Conservation (phyloP, 768 basidiomycete genomes). For the Leucosporidium creatinivorum region DNA sequence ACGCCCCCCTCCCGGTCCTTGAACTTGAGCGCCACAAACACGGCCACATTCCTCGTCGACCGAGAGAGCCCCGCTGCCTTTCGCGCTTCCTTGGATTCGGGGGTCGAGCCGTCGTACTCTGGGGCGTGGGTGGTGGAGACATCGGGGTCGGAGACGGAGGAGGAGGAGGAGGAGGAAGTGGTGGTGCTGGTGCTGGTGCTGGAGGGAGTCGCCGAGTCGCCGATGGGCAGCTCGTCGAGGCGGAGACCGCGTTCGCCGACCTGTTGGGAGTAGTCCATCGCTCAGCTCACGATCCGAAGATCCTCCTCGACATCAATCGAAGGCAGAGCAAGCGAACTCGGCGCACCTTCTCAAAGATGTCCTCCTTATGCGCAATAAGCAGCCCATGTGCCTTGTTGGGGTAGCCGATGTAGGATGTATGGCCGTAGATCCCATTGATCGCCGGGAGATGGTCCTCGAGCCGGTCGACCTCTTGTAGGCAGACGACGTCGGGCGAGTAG, state of each 20-base stretch:
- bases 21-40: conserved; percentile 57
- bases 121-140: not conserved
- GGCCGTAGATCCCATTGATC: conserved; percentile 12
- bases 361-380: conserved; percentile 21
- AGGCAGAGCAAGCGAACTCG: too few species aligned
- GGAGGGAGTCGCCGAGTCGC: conserved; percentile 5
- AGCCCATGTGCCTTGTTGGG: conserved; percentile 28
- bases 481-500: conserved; percentile 27
- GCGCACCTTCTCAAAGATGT: not conserved
- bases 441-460: conserved; percentile 23
- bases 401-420: conserved; percentile 31
- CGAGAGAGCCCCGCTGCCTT: conserved; percentile 19
- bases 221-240: conserved; percentile 29
- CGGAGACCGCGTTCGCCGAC: conserved; percentile 31
- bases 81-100: not conserved
- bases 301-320: too few species aligned
- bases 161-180: not conserved
- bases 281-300: too few species aligned
- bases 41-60: conserved; percentile 27
- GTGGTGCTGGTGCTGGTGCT: too few species aligned
- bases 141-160: not conserved
- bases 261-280: too few species aligned
- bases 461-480: conserved; percentile 31
- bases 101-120: conserved; percentile 8
- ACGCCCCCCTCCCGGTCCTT: conserved; percentile 51